Evolutionary conservation across 2,329 filamentous ascomycete genomes (phyloP).

Genomic region (Lachnellula arida): DNA sequence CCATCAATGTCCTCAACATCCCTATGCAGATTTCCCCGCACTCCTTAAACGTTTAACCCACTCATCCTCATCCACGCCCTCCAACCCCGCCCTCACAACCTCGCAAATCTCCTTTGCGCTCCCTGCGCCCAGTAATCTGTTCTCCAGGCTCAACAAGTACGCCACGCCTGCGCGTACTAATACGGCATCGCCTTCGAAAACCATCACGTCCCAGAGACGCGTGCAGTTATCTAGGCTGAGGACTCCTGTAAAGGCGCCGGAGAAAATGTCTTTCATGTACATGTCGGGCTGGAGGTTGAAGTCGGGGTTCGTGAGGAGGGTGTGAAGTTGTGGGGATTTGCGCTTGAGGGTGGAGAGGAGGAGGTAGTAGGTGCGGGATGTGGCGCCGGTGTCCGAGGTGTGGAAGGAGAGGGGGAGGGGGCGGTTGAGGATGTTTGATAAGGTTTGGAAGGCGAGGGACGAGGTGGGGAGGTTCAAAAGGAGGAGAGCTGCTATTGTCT

Average conservation of each 20-base stretch:
- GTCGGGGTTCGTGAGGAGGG: conserved; percentile 53
- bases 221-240: conserved; percentile 66
- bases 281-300: conserved; percentile 42
- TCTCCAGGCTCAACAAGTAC: conserved; percentile 50
- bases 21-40: conserved; percentile 21
- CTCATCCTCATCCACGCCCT: conserved; percentile 20
- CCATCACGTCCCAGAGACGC: conserved; percentile 75
- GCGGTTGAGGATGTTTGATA: conserved; percentile 75
- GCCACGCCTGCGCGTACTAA: conserved; percentile 69
- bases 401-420: conserved; percentile 72
- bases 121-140: conserved; percentile 40
- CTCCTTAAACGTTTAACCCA: conserved; percentile 25
- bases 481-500: conserved; percentile 69
- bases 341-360: conserved; percentile 61
- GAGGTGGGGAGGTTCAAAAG: conserved; percentile 65
- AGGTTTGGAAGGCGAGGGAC: conserved; percentile 61
- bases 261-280: conserved; percentile 59
- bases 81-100: conserved; percentile 15
- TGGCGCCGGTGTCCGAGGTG: conserved; percentile 63
- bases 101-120: conserved; percentile 18
- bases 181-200: conserved; percentile 73
- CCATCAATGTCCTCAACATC: no score
- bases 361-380: conserved; percentile 63
- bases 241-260: conserved; percentile 57
- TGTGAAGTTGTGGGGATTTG: conserved; percentile 60